These are phyloP conservation scores for Naumovozyma castellii DNA, from an alignment of 805 yeast genomes.

Conservation along the genomic window DNA sequence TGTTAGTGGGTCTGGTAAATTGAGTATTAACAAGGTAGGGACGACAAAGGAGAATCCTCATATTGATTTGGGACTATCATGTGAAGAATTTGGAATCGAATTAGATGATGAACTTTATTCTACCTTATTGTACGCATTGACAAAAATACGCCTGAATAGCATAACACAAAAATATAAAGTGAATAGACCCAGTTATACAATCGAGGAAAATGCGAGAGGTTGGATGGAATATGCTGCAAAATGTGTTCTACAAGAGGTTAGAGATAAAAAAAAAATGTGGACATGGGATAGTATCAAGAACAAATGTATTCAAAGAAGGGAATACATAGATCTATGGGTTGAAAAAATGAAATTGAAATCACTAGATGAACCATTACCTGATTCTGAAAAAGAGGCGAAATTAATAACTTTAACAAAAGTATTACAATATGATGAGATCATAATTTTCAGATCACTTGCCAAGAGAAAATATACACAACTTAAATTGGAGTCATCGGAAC, in stretches of 20 bases:
- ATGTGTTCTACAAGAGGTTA: conserved; percentile 72
- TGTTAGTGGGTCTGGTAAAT: conserved; percentile 77
- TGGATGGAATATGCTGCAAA: conserved; percentile 80
- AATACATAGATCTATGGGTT: conserved; percentile 63
- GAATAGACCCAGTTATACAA: conserved; percentile 48
- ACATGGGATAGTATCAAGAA: conserved; percentile 74
- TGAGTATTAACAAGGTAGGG: conserved; percentile 71
- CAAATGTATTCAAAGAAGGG: conserved; percentile 62
- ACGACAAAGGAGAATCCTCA: conserved; percentile 63
- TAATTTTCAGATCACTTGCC: conserved; percentile 76
- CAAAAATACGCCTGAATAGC: conserved; percentile 71
- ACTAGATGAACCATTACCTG: conserved; percentile 22
- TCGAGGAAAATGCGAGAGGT: conserved; percentile 53
- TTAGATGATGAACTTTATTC: conserved; percentile 79
- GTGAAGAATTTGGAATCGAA: conserved; percentile 82
- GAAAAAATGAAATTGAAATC: conserved; percentile 36
- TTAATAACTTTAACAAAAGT: conserved; percentile 48
- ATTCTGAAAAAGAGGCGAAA: conserved; percentile 32
- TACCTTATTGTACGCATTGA: conserved; percentile 70
- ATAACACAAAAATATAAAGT: conserved; percentile 68
- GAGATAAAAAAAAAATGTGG: conserved; percentile 72
- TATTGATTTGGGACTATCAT: conserved; percentile 61
- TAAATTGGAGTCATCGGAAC: conserved; percentile 21
- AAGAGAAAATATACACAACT: conserved; percentile 56
- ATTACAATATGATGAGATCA: conserved; percentile 66